These are phyloP conservation scores for Periconia sp. DNA, from an alignment of 2,329 filamentous ascomycete genomes.

Conservation along the genomic window DNA sequence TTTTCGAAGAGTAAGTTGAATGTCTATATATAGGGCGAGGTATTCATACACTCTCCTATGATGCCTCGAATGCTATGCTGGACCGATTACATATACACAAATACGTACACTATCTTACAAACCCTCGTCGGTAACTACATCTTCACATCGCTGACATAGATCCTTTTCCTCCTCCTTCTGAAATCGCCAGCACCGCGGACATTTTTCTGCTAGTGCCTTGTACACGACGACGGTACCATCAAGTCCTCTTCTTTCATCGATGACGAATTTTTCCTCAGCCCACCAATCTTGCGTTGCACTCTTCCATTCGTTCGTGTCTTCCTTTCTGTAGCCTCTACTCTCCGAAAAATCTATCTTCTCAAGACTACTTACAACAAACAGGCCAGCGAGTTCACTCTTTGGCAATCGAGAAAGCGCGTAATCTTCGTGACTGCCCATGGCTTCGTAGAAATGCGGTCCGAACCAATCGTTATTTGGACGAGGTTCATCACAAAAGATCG, in stretches of 20 bases:
- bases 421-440: neutral
- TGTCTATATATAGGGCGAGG: neutral
- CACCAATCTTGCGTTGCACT: slow-evolving; percentile 13
- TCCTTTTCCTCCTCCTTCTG: slow-evolving; percentile 68
- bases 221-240: slow-evolving; percentile 36
- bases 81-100: neutral
- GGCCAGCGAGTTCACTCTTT: slow-evolving; percentile 39
- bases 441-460: neutral
- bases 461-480: slow-evolving; percentile 1
- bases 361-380: slow-evolving; percentile 53
- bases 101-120: slow-evolving; percentile 1
- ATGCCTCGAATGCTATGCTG: neutral
- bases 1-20: too few relatives aligned
- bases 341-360: slow-evolving; percentile 15
- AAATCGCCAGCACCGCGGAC: slow-evolving; percentile 88
- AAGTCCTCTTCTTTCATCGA: slow-evolving; percentile 15
- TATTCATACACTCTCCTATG: neutral
- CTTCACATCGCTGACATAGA: slow-evolving; percentile 76
- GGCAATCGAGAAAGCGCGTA: neutral
- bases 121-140: slow-evolving; percentile 57
- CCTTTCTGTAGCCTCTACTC: slow-evolving; percentile 4
- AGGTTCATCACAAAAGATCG: slow-evolving; percentile 49
- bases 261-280: slow-evolving; percentile 39
- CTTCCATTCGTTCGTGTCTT: slow-evolving; percentile 10
- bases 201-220: slow-evolving; percentile 69